Percentiles rank a stretch among this genome's conserved stretches.
These are phyloP conservation scores for Carex littledalei DNA, from an alignment of 176 grass and related monocot genomes.

Conservation along the genomic window DNA sequence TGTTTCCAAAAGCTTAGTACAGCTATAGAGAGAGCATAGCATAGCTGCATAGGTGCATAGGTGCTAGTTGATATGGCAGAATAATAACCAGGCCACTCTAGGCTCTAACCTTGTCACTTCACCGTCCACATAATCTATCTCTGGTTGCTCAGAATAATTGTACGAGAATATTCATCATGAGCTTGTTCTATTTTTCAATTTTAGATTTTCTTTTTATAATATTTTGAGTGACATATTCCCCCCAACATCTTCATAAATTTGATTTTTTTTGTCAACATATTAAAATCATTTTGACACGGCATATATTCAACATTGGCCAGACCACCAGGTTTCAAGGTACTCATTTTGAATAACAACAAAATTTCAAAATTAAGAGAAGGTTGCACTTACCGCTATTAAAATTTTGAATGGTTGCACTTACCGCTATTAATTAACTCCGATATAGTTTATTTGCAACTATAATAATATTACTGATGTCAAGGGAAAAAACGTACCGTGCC, in stretches of 20 bases:
- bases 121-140: neutral
- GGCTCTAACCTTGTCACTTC: neutral
- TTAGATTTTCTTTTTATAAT: neutral
- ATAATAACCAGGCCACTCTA: neutral
- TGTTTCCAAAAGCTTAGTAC: neutral
- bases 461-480: too few species aligned
- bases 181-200: neutral
- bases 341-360: neutral
- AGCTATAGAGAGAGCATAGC: conserved; percentile 3
- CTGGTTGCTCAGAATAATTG: neutral
- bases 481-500: too few species aligned
- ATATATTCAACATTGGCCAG: neutral
- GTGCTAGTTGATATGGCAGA: conserved; percentile 18
- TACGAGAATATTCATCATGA: conserved; percentile 14
- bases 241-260: neutral
- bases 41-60: neutral
- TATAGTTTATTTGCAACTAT: too few species aligned
- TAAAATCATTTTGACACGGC: neutral
- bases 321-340: neutral
- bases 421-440: too few species aligned
- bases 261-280: neutral
- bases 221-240: neutral
- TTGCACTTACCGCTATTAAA: too few species aligned
- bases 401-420: too few species aligned
- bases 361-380: neutral